phyloP scores from a whole-genome alignment of 2,329 filamentous ascomycete genomes.

The Periconia sp. region DNA sequence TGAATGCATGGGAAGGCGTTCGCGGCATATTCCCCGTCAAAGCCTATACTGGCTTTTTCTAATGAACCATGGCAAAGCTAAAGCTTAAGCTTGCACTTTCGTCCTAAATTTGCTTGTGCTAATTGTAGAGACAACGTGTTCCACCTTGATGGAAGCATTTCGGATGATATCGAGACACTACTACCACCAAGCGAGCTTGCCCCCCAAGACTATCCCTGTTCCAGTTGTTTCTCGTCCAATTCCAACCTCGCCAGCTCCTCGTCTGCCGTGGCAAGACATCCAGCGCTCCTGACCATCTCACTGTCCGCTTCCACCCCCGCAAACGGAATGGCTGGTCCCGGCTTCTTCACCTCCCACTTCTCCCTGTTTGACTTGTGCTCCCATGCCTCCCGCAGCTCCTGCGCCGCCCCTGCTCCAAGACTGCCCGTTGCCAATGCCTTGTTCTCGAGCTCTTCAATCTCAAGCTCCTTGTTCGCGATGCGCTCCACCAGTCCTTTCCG shows the following conservation, averaged over 20 bases:
- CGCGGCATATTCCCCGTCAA: conserved; percentile 6
- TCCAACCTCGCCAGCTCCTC: conserved; percentile 23
- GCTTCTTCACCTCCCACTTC: conserved; percentile 25
- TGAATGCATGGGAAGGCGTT: conserved; percentile 16
- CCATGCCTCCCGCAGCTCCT: conserved; percentile 25
- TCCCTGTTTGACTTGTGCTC: conserved; percentile 22
- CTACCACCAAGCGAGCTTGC: neutral
- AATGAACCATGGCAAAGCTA: too few species aligned
- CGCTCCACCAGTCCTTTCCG: conserved; percentile 24
- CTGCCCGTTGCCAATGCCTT: conserved; percentile 23
- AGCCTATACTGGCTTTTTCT: too few species aligned
- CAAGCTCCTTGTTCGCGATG: conserved; percentile 21
- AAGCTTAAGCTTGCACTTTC: too few species aligned
- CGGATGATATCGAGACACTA: neutral
- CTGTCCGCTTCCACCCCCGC: conserved; percentile 39
- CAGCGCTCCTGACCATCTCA: conserved; percentile 36
- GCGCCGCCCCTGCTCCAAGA: conserved; percentile 18
- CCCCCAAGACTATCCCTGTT: neutral
- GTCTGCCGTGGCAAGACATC: conserved; percentile 26
- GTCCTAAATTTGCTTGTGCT: too few species aligned
- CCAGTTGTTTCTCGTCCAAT: conserved; percentile 6
- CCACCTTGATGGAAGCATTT: too few species aligned
- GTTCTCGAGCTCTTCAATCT: conserved; percentile 22
- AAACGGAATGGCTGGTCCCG: conserved; percentile 32
- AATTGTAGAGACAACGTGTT: too few species aligned